Evolutionary conservation across 1,284 basidiomycete genomes (phyloP).

Genomic region (Puccinia triticina): DNA sequence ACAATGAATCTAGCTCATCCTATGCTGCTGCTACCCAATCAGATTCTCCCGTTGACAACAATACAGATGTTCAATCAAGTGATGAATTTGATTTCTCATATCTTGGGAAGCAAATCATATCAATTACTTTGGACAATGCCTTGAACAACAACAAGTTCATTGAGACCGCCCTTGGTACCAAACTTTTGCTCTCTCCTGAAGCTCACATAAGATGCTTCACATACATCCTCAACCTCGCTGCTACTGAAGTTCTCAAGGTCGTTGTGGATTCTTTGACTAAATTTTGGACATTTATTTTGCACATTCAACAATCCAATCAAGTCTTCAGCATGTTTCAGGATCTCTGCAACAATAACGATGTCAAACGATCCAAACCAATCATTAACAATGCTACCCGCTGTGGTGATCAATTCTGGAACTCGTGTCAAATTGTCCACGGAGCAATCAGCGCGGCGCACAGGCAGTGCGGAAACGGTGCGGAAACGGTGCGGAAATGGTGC

Average conservation of each 20-base stretch:
- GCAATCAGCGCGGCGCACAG: too few species aligned
- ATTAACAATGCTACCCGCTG: constrained; percentile 5
- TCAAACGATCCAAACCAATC: not conserved
- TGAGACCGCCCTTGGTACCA: not conserved
- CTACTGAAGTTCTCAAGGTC: not conserved
- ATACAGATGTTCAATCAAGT: not conserved
- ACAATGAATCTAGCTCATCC: constrained; percentile 9
- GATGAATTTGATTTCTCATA: not conserved
- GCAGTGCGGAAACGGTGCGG: too few species aligned
- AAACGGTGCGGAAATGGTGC: too few species aligned
- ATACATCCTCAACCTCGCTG: not conserved
- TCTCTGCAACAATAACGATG: not conserved
- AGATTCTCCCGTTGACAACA: not conserved
- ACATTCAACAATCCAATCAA: not conserved
- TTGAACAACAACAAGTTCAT: not conserved
- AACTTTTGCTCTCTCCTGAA: not conserved
- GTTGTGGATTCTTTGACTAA: not conserved
- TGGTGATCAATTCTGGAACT: too few species aligned
- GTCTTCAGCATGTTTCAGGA: not conserved
- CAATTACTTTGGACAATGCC: constrained; percentile 3
- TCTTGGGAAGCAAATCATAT: not conserved
- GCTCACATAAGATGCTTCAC: not conserved
- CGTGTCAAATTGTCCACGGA: too few species aligned
- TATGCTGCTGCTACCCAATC: not conserved
- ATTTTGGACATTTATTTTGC: not conserved